phyloP scores from a whole-genome alignment of 2,329 filamentous ascomycete genomes.

The Aureobasidium pullulans region DNA sequence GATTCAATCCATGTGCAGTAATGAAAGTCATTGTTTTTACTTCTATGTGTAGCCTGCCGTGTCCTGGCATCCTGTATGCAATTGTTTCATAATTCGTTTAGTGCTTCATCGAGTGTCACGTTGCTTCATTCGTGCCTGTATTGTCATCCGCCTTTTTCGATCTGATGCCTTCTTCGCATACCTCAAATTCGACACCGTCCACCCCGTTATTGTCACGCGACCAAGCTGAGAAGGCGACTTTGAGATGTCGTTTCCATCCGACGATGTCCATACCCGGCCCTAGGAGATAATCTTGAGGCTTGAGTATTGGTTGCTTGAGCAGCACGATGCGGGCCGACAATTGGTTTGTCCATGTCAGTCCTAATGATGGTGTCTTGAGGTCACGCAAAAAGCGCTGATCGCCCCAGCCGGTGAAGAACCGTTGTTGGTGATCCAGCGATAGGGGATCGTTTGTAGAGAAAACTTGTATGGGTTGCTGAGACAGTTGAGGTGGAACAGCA shows the following conservation, averaged over 20 bases:
- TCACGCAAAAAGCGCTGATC: conserved; percentile 42
- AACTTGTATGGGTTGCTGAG: conserved; percentile 10
- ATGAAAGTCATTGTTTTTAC: neutral
- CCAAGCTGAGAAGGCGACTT: conserved; percentile 85
- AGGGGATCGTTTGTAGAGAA: conserved; percentile 50
- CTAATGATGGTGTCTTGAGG: conserved; percentile 78
- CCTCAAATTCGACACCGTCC: conserved; percentile 63
- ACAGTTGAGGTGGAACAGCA: neutral
- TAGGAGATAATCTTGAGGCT: conserved; percentile 31
- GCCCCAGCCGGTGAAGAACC: conserved; percentile 94
- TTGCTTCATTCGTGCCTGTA: neutral
- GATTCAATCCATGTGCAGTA: no score
- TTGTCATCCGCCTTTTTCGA: neutral
- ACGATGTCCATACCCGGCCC: conserved; percentile 41
- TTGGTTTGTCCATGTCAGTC: conserved; percentile 86
- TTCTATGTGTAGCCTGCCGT: neutral
- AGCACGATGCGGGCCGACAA: conserved; percentile 75
- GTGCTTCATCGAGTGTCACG: neutral
- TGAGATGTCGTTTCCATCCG: conserved; percentile 69
- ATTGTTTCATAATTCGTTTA: neutral
- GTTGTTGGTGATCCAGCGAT: conserved; percentile 78
- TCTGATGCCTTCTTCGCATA: conserved; percentile 56
- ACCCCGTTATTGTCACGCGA: conserved; percentile 42
- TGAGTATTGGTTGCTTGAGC: conserved; percentile 58
- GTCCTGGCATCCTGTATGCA: neutral